Conservation (phyloP, 352 stramenopile genomes). For the Phytophthora pisi region DNA sequence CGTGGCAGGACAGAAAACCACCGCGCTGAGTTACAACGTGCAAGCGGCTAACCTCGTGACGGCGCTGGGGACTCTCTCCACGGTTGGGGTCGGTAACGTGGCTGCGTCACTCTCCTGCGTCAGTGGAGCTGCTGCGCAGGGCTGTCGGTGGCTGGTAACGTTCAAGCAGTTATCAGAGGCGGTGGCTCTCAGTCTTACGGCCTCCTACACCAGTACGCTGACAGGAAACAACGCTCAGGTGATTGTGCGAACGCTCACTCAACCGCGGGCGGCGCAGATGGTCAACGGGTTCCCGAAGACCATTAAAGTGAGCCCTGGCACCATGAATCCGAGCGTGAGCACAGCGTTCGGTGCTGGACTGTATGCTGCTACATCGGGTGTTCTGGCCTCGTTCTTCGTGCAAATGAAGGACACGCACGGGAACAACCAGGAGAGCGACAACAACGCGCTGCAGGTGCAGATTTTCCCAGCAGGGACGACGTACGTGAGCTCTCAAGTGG, state of each 20-base stretch:
- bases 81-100: conserved; percentile 46
- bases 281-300: conserved; percentile 76
- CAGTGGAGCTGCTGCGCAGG: conserved; percentile 46
- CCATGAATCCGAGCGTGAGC: conserved; percentile 74
- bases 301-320: conserved; percentile 50
- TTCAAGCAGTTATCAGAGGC: conserved; percentile 39
- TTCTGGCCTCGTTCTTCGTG: conserved; percentile 64
- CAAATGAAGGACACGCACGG: conserved; percentile 87
- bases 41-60: conserved; percentile 41
- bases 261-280: conserved; percentile 32
- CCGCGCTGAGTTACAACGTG: conserved; percentile 61
- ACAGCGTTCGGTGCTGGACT: conserved; percentile 72
- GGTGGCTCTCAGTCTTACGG: conserved; percentile 26
- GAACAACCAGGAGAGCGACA: conserved; percentile 68
- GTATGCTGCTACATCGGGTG: conserved; percentile 58
- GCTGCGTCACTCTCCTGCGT: conserved; percentile 42
- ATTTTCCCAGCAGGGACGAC: conserved; percentile 53
- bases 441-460: conserved; percentile 36
- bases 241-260: conserved; percentile 40
- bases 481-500: conserved; percentile 30
- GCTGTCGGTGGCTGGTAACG: conserved; percentile 79
- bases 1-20: conserved; percentile 56
- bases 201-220: conserved; percentile 69
- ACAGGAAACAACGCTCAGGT: conserved; percentile 72
- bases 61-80: conserved; percentile 71